Evolutionary conservation across 116 monocot genomes (phyloP), one percentile per base, ranked within the genome.

Genomic region (Iris pallida): DNA sequence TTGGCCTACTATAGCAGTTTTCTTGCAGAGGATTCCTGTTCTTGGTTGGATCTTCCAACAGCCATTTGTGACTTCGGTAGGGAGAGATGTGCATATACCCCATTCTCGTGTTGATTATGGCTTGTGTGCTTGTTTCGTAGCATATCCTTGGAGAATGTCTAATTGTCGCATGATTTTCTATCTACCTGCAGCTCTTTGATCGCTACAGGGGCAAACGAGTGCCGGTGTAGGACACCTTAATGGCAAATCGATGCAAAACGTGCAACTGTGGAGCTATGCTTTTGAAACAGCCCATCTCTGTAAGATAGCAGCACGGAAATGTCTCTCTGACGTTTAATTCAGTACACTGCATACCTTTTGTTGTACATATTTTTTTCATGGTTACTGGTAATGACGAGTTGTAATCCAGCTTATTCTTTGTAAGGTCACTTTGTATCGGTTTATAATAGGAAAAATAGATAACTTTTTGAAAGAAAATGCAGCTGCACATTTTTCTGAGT

Each of bases 21-120:
- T 90, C 83, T 73, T 95, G 73, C 95, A 95, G 66, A 86, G 85
- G 80, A 83, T 95, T 70, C 95, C 95, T 59, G 16, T 95, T 54
- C 51, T 95, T 47, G 95, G 95, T 8, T 95, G 95, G 95, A 42
- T 95, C 9, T 86, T 95, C 55, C 95, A 88, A 54, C 90, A 95
- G 68, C 90, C 95, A n/a, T 90, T 88, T 80, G 61, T 95, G 56
- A 95, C 95, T 41, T 88, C 90, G 54, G 95, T 95, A 78, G 66
- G 88, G n/a, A n/a, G 18, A 18, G 2, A 57, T 5, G 5, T 4
- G 57, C 9, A 57, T 57, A 5, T 30, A 30, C 30, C 30, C 30
- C 30, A 30, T 30, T 30, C 30, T 30, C 3, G 3, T 30, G 30
- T 30, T 30, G 30, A 30, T 30, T 30, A 30, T 30, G 30, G 0